Base-by-base conservation (phyloP, 2,329 filamentous ascomycete genomes). In the Aureobasidium sp. region DNA sequence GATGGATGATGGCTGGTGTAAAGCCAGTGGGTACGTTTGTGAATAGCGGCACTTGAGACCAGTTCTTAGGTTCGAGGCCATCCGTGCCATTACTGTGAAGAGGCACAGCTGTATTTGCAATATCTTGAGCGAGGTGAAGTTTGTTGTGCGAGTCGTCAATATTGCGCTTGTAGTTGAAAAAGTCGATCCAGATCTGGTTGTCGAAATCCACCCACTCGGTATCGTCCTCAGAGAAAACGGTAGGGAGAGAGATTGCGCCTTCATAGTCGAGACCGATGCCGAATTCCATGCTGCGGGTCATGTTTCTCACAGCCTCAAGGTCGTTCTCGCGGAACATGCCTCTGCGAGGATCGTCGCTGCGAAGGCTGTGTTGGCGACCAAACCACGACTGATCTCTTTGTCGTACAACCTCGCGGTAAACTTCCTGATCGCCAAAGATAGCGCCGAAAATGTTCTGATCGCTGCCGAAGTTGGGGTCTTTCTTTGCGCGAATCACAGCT, bases 391-490 rank as follows among this genome's bases (percentile, higher is more conserved):
- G 74, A 72, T 58, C 42, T 25, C 52, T 41, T 29, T 53, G 61
- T n/a, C 52, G 73, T 30, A 69, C 29, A 3, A 67, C 64, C 60
- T 71, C 68, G 15, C 69, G 67, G 63, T 69, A 71, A 11, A 71
- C 59, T 60, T 69, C 67, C 52, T 72, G 69, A n/a, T 72, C 66
- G 41, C 70, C 70, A 39, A 69, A 69, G n/a, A 73, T 69, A 36
- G 69, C 65, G 30, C 64, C 65, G 47, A 70, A 67, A 37, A 72
- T 68, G 61, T 74, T 68, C 64, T 79, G 74, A 62, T 80, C 66
- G 34, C 64, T 67, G 16, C 77, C 67, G 41, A 70, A 61, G 63
- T 69, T 68, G 34, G 63, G 61, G 41, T 69, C 67, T 15, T 63
- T 42, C 11, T 65, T 54, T 9, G 66, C 71, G 30, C 73, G 72